Percentiles rank a stretch among this genome's conserved stretches.
Conservation (phyloP, 192 early-diverging fungal species). For the Nowakowskiella sp. region DNA sequence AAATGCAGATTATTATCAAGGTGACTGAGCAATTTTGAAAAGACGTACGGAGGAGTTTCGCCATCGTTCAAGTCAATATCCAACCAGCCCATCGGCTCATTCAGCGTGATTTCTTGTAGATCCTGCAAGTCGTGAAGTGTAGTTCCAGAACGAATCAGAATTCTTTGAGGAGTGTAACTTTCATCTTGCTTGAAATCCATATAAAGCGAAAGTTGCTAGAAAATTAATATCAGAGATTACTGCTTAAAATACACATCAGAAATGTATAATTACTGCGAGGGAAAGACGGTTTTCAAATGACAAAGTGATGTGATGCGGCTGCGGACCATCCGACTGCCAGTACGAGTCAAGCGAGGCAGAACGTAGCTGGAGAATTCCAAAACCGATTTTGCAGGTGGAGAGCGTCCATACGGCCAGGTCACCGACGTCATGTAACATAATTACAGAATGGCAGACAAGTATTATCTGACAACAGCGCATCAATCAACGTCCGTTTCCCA, state of each 20-base stretch:
- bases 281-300: slow-evolving; percentile 55
- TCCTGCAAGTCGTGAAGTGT: slow-evolving; percentile 60
- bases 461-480: too few relatives aligned
- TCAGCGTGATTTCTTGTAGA: slow-evolving; percentile 13
- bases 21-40: slow-evolving; percentile 9
- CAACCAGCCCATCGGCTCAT: slow-evolving; percentile 59
- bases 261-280: slow-evolving; percentile 35
- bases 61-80: slow-evolving; percentile 45
- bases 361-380: slow-evolving; percentile 52
- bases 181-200: slow-evolving; percentile 73
- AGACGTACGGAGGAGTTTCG: slow-evolving; percentile 5
- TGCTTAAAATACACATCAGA: neutral
- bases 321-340: slow-evolving; percentile 77
- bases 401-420: slow-evolving; percentile 56
- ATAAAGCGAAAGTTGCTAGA: slow-evolving; percentile 31
- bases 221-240: neutral
- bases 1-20: slow-evolving; percentile 2
- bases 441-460: too few relatives aligned
- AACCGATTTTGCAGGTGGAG: slow-evolving; percentile 55
- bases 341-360: slow-evolving; percentile 64
- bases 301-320: slow-evolving; percentile 69
- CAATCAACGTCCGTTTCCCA: too few relatives aligned
- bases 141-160: slow-evolving; percentile 63
- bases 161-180: slow-evolving; percentile 64
- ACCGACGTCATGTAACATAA: slow-evolving; percentile 58